These are phyloP conservation scores for Casuarina equisetifolia DNA, from an alignment of 306 rosid species.

Conservation along the genomic window DNA sequence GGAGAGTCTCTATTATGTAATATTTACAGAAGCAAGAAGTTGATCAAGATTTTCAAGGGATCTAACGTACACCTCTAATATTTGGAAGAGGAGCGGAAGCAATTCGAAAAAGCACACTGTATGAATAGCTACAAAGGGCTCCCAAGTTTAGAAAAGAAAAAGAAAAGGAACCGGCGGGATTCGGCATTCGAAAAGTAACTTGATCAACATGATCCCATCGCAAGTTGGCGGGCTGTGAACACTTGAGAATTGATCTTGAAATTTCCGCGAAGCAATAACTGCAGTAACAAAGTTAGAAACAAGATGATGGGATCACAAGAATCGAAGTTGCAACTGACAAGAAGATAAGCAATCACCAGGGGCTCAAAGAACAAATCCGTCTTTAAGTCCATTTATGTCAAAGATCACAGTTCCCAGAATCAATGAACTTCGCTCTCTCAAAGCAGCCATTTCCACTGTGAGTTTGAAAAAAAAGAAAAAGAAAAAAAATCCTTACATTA, in stretches of 20 bases:
- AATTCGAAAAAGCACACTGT: not conserved
- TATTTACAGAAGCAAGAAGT: not conserved
- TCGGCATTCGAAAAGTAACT: constrained; percentile 2
- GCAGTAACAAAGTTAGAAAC: constrained; percentile 17
- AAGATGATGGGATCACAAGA: not conserved
- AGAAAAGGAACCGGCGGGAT: not conserved
- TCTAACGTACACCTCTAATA: not conserved
- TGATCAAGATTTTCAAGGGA: not conserved
- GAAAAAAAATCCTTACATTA: not conserved
- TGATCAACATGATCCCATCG: constrained; percentile 18
- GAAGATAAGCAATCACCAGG: constrained; percentile 7
- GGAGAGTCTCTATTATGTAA: not conserved
- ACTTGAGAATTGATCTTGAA: constrained; percentile 4
- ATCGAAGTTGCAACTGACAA: not conserved
- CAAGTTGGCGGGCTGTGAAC: constrained; percentile 16
- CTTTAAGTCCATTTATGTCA: not conserved
- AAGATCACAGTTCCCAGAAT: not conserved
- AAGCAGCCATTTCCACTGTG: not conserved
- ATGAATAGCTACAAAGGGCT: not conserved
- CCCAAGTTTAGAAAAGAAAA: not conserved
- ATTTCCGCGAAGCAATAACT: constrained; percentile 15
- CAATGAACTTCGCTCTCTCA: not conserved
- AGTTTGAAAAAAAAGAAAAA: not conserved
- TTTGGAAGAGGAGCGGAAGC: not conserved
- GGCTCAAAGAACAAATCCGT: not conserved